Percentiles rank a stretch among this genome's conserved stretches.
phyloP scores from a whole-genome alignment of 2,329 filamentous ascomycete genomes.

The Akanthomyces lecanii region DNA sequence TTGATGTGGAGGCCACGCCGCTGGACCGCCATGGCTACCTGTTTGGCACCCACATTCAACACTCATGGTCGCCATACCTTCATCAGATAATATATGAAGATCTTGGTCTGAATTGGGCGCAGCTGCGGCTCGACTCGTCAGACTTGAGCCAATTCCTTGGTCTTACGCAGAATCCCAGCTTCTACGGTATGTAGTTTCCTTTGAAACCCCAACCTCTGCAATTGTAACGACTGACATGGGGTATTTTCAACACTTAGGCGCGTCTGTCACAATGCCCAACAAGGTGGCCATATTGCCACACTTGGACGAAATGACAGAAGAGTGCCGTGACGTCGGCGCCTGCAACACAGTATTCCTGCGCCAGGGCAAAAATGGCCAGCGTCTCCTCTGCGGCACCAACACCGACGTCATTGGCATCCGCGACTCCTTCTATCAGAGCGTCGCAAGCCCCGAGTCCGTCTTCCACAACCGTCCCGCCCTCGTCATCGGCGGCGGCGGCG shows the following conservation, averaged over 20 bases:
- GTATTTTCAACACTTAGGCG: constrained; percentile 39
- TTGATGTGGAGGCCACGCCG: constrained; percentile 21
- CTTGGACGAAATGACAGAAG: constrained; percentile 68
- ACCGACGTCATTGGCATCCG: constrained; percentile 77
- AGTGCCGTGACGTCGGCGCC: constrained; percentile 69
- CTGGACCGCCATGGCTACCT: constrained; percentile 49
- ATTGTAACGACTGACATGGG: not conserved
- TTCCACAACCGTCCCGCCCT: constrained; percentile 62
- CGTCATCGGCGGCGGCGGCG: constrained; percentile 74
- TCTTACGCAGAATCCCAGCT: constrained; percentile 53
- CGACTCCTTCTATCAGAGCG: constrained; percentile 63
- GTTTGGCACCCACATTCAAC: constrained; percentile 53
- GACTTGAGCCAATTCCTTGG: constrained; percentile 46
- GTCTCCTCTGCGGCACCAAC: constrained; percentile 67
- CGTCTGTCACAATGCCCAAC: constrained; percentile 78
- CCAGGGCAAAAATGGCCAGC: constrained; percentile 39
- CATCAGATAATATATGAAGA: constrained; percentile 51
- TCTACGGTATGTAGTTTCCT: constrained; percentile 48
- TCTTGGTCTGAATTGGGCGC: constrained; percentile 47
- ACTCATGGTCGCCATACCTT: constrained; percentile 52
- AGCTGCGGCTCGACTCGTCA: constrained; percentile 49
- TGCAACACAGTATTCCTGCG: constrained; percentile 75
- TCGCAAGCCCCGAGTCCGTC: constrained; percentile 38
- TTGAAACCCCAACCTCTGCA: not conserved
- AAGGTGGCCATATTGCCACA: constrained; percentile 72